Evolutionary conservation across 495 filamentous ascomycete species (phyloP).

Genomic region (Corynascus novoguineensis): DNA sequence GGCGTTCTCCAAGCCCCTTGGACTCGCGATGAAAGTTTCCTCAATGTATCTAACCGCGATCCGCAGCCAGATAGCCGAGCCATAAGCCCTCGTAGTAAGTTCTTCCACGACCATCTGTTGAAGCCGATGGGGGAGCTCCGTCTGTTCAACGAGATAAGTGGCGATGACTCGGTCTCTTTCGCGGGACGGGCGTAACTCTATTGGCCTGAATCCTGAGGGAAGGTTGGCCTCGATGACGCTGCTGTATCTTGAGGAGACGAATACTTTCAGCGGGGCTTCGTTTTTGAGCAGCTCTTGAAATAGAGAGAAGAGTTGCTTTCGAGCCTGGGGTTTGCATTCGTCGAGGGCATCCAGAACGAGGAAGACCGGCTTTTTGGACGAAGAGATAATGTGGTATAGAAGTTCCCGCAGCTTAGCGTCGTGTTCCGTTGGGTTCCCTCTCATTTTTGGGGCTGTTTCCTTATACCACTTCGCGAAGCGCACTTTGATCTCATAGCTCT

Average conservation of each 20-base stretch:
- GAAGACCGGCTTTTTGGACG: neutral
- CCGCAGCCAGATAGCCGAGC: slow-evolving; percentile 15
- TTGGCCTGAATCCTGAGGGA: neutral
- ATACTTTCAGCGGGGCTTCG: slow-evolving; percentile 2
- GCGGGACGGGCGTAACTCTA: neutral
- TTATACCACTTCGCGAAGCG: neutral
- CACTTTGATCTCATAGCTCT: neutral
- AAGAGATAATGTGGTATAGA: neutral
- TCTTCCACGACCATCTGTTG: neutral
- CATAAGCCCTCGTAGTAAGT: neutral
- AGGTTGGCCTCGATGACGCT: neutral
- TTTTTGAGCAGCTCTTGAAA: neutral
- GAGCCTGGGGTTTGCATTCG: neutral
- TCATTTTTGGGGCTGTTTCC: neutral
- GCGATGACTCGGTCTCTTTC: slow-evolving; percentile 1
- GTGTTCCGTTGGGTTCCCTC: neutral
- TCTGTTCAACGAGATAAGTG: neutral
- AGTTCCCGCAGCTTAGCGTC: neutral
- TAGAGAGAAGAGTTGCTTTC: neutral
- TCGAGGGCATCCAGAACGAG: neutral
- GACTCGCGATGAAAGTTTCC: neutral
- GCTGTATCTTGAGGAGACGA: slow-evolving; percentile 8
- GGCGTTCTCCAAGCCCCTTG: neutral
- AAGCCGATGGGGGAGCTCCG: neutral
- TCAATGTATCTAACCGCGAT: slow-evolving; percentile 1